Evolutionary conservation across 192 early-diverging fungal genomes (phyloP), one percentile per base, ranked within the genome.

Genomic region (Irineochytrium annulatum): DNA sequence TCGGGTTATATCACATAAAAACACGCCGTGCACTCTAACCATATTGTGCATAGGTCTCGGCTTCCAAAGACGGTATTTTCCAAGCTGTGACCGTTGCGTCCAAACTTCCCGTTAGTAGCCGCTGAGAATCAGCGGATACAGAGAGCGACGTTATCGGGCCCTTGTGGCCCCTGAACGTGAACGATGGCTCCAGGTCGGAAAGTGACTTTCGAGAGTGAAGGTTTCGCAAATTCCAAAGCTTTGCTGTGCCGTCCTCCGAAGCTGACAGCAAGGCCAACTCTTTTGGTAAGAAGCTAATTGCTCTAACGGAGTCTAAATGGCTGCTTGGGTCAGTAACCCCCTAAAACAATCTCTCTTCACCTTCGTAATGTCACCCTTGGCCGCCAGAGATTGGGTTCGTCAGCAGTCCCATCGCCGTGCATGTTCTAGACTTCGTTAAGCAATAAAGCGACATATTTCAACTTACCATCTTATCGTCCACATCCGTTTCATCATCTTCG

Each of bases 161-260:
- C 0, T 77, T 76, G 60, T 93, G 91, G 4, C 89, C 91, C 16
- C 91, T 78, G 65, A 88, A 88, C 1, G 89, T 93, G 31, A 80
- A 78, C 22, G 79, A 61, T 1, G 87, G 83, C 37, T 88, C 86
- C 11, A 83, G 60, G 19, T 93, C 90, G 19, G 52, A 59, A 8
- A 53, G 53, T 2, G 55, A 20, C 51, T 71, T 59, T 27, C 60
- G 30, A 34, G 32, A 6, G 37, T 20, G 5, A 24, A 59, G 11
- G 24, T 52, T 46, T 3, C 34, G n/a, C 39, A 91, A 59, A 49
- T 89, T 82, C 87, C 88, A 90, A 39, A 91, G 64, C 57, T 87
- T 89, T 34, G 86, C 80, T 0, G 90, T 91, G 11, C 80, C 77
- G 68, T 93, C 91, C 60, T 93, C 91, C 4, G 87, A 88, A 19